A percentile compares a stretch with the other conserved stretches of the same genome.
Conservation (phyloP, 345 rosid species). For the Odontarrhena argentea region DNA sequence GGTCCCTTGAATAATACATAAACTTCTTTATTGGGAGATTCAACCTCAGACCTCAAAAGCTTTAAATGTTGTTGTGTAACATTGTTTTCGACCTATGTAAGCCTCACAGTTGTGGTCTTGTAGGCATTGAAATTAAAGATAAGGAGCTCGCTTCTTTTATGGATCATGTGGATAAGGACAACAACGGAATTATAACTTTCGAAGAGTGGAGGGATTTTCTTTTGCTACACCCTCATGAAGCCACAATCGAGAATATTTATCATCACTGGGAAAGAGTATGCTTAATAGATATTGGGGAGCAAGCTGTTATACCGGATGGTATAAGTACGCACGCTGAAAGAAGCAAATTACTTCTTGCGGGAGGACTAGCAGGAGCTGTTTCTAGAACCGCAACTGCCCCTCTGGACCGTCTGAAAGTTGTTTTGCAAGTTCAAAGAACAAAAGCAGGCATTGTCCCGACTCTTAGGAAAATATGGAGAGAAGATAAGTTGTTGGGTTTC, state of each 20-base stretch:
- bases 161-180: slow-evolving; percentile 97
- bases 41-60: background rate
- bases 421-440: slow-evolving; percentile 85
- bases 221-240: slow-evolving; percentile 90
- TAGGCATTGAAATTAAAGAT: slow-evolving; percentile 88
- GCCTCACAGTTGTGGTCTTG: slow-evolving; percentile 47
- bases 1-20: background rate
- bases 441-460: slow-evolving; percentile 60
- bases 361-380: slow-evolving; percentile 93
- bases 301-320: slow-evolving; percentile 90
- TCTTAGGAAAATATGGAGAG: slow-evolving; percentile 70
- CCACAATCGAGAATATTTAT: slow-evolving; percentile 87
- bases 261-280: slow-evolving; percentile 95
- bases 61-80: background rate
- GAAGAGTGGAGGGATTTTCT: slow-evolving; percentile 99
- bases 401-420: slow-evolving; percentile 87
- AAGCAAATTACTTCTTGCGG: slow-evolving; percentile 81
- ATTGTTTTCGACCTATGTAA: slow-evolving; percentile 46
- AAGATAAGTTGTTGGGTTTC: slow-evolving; percentile 76
- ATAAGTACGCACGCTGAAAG: slow-evolving; percentile 78
- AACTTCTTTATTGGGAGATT: background rate
- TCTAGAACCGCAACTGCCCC: slow-evolving; percentile 97
- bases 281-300: slow-evolving; percentile 95
- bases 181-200: slow-evolving; percentile 89
- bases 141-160: slow-evolving; percentile 85